phyloP scores from a whole-genome alignment of 2,329 filamentous ascomycete species.

The Phoma sp. region DNA sequence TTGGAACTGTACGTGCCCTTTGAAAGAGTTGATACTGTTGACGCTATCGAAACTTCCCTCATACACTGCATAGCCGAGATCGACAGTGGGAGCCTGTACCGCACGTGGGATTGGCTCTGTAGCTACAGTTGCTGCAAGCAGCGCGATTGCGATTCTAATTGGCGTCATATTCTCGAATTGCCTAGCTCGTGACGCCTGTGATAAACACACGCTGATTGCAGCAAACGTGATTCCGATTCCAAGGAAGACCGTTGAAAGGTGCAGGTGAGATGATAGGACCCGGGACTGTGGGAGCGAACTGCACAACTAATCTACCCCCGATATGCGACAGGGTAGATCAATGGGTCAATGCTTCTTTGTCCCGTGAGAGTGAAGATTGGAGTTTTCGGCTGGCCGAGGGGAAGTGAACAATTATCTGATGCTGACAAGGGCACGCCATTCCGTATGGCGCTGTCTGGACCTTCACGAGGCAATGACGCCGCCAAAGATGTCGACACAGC shows the following conservation, averaged over 20 bases:
- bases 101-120: slow-evolving; percentile 34
- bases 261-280: slow-evolving; percentile 20
- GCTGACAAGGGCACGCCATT: slow-evolving; percentile 10
- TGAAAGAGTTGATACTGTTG: slow-evolving; percentile 42
- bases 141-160: slow-evolving; percentile 20
- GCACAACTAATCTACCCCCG: slow-evolving; percentile 27
- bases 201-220: background rate
- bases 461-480: slow-evolving; percentile 12
- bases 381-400: background rate
- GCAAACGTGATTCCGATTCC: slow-evolving; percentile 12
- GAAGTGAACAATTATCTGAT: background rate
- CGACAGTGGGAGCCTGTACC: slow-evolving; percentile 35
- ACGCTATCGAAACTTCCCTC: slow-evolving; percentile 34
- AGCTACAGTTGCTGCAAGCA: slow-evolving; percentile 23
- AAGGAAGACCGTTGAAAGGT: slow-evolving; percentile 13
- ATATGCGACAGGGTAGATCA: slow-evolving; percentile 15
- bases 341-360: slow-evolving; percentile 2
- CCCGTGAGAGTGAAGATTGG: background rate
- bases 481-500: background rate
- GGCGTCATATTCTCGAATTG: slow-evolving; percentile 23
- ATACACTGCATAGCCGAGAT: slow-evolving; percentile 44
- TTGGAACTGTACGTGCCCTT: slow-evolving; percentile 30
- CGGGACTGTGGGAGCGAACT: slow-evolving; percentile 23
- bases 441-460: slow-evolving; percentile 22
- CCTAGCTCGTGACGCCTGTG: slow-evolving; percentile 11